Conservation (phyloP, 1,284 basidiomycete genomes). For the Pseudozyma tsukubaensis region DNA sequence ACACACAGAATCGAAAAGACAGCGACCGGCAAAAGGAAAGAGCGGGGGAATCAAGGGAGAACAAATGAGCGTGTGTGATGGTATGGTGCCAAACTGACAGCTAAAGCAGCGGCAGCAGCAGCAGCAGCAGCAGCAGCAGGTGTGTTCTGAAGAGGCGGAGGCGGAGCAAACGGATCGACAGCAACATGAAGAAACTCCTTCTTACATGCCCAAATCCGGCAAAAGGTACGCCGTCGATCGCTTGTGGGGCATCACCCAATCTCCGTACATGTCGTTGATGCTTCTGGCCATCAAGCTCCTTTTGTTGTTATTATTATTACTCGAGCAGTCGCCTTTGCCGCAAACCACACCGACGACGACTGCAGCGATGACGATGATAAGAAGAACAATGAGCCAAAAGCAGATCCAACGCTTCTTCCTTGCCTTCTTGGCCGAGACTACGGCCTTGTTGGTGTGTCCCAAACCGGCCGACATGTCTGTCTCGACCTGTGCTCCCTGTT, state of each 20-base stretch:
- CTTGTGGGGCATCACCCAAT: slow-evolving; percentile 20
- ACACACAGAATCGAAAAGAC: neutral
- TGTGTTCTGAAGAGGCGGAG: too few relatives aligned
- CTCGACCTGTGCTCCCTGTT: slow-evolving; percentile 60
- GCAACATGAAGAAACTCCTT: too few relatives aligned
- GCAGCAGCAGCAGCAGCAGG: too few relatives aligned
- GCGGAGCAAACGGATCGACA: too few relatives aligned
- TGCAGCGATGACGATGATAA: slow-evolving; percentile 58
- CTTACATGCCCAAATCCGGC: slow-evolving; percentile 32
- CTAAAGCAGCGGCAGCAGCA: too few relatives aligned
- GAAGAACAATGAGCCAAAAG: slow-evolving; percentile 62
- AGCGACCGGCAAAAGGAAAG: slow-evolving; percentile 1
- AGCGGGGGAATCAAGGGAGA: neutral
- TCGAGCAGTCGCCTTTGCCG: slow-evolving; percentile 23
- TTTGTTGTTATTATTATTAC: slow-evolving; percentile 16
- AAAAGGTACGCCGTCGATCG: slow-evolving; percentile 22
- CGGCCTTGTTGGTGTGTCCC: slow-evolving; percentile 75
- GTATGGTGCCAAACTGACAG: too few relatives aligned
- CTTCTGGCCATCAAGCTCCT: slow-evolving; percentile 25
- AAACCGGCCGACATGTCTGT: slow-evolving; percentile 68
- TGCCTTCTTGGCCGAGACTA: slow-evolving; percentile 79
- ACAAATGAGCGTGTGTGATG: neutral
- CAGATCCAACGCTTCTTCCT: slow-evolving; percentile 75
- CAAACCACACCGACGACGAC: slow-evolving; percentile 59
- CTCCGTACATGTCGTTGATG: slow-evolving; percentile 21